A percentile compares a stretch with the other conserved stretches of the same genome.
These are phyloP conservation scores for Pythium aphanidermatum DNA, from an alignment of 352 stramenopile genomes.

Conservation along the genomic window DNA sequence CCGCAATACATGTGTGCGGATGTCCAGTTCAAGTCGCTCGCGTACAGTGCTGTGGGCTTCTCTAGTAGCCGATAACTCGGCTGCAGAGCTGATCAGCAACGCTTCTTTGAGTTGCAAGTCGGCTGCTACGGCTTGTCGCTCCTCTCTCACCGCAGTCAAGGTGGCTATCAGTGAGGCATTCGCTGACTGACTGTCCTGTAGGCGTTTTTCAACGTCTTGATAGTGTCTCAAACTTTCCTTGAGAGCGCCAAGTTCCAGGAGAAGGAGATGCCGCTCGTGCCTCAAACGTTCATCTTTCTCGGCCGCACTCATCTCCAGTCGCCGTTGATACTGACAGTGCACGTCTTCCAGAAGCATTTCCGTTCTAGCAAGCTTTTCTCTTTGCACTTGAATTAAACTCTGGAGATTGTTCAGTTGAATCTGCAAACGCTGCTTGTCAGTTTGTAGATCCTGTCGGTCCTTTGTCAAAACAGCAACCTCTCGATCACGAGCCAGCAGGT, in stretches of 20 bases:
- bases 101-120: no score
- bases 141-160: background rate
- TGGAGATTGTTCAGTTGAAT: constrained; percentile 48
- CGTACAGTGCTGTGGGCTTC: no score
- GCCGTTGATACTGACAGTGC: constrained; percentile 23
- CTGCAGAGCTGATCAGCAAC: no score
- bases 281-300: constrained; percentile 43
- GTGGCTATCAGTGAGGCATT: constrained; percentile 4
- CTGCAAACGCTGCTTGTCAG: constrained; percentile 38
- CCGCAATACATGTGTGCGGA: background rate
- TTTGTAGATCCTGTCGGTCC: constrained; percentile 25
- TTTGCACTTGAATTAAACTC: constrained; percentile 20
- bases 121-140: constrained; percentile 2
- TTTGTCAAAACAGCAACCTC: constrained; percentile 24
- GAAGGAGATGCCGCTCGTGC: constrained; percentile 37
- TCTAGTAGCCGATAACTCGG: no score
- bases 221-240: constrained; percentile 38
- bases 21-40: constrained; percentile 2
- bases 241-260: constrained; percentile 32
- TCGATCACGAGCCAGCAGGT: constrained; percentile 32
- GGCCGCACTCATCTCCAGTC: constrained; percentile 25
- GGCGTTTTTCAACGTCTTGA: constrained; percentile 29
- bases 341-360: constrained; percentile 45
- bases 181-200: constrained; percentile 11
- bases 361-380: constrained; percentile 28